Conservation (phyloP, 495 filamentous ascomycete genomes). For the Lasiosphaeria miniovina region DNA sequence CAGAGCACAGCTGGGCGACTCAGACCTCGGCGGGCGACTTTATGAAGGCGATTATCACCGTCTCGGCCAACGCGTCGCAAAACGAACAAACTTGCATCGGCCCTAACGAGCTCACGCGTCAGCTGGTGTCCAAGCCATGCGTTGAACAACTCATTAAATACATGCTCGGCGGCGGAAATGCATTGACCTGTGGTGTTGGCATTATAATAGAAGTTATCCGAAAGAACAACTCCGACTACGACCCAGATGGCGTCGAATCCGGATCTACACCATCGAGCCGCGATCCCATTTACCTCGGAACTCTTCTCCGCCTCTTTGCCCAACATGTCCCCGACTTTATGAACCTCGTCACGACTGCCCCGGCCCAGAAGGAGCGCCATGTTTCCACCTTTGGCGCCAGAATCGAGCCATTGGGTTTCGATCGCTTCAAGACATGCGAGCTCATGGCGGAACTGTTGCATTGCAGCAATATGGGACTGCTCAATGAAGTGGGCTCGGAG, state of each 20-base stretch:
- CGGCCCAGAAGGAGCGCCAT: conserved; percentile 40
- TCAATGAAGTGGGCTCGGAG: conserved; percentile 92
- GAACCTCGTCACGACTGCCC: conserved; percentile 76
- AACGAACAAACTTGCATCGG: conserved; percentile 98
- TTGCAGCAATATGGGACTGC: conserved; percentile 96
- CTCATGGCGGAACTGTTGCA: conserved; percentile 97
- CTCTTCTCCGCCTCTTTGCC: conserved; percentile 86
- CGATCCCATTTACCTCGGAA: conserved; percentile 96
- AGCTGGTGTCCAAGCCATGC: conserved; percentile 87
- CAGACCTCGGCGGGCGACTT: conserved; percentile 98
- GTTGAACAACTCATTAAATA: conserved; percentile 77
- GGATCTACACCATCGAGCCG: conserved; percentile 74
- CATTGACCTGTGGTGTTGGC: conserved; percentile 92
- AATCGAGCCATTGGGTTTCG: conserved; percentile 95
- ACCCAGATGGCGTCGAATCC: conserved; percentile 79
- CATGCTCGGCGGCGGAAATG: conserved; percentile 93
- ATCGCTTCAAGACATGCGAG: conserved; percentile 98
- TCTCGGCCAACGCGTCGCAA: conserved; percentile 96
- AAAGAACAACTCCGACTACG: conserved; percentile 99
- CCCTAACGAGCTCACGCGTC: conserved; percentile 91
- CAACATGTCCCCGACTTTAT: conserved; percentile 93
- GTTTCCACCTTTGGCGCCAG: conserved; percentile 77
- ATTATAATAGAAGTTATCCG: conserved; percentile 98
- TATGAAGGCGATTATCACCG: conserved; percentile 97
- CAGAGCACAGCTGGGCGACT: conserved; percentile 76